A percentile compares a stretch with the other conserved stretches of the same genome.
These are phyloP conservation scores for Fusarium guadeloupense DNA, from an alignment of 2,329 filamentous ascomycete genomes.

Conservation along the genomic window DNA sequence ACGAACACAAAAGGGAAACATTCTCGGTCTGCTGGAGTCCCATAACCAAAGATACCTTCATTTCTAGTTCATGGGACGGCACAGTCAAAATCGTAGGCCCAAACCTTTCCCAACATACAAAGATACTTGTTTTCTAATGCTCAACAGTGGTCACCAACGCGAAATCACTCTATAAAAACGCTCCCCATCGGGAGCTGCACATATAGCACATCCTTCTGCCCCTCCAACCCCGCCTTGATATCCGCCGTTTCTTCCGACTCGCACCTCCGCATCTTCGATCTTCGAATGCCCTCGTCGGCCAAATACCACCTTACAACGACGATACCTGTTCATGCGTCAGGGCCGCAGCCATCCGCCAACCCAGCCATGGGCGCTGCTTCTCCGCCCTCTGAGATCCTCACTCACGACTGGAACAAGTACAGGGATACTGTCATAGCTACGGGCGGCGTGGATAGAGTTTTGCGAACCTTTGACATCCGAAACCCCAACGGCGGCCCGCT, in stretches of 20 bases:
- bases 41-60: conserved; percentile 87
- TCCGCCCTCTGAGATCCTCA: conserved; percentile 84
- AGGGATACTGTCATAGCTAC: conserved; percentile 84
- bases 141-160: conserved; percentile 81
- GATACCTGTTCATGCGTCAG: conserved; percentile 82
- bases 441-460: conserved; percentile 85
- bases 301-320: conserved; percentile 86
- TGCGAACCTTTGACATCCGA: conserved; percentile 91
- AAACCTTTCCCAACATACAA: neutral
- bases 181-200: conserved; percentile 93
- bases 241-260: conserved; percentile 91
- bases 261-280: conserved; percentile 88
- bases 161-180: conserved; percentile 78
- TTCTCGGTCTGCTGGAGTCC: conserved; percentile 95
- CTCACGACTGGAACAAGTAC: conserved; percentile 99
- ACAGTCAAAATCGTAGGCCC: conserved; percentile 80
- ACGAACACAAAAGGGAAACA: conserved; percentile 92
- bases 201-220: conserved; percentile 91
- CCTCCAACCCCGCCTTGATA: conserved; percentile 84
- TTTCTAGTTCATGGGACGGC: conserved; percentile 94
- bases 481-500: conserved; percentile 77
- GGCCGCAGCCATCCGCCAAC: conserved; percentile 52
- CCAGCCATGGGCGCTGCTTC: no score
- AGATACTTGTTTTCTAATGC: neutral
- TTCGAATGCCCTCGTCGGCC: conserved; percentile 84